Conservation (phyloP, 1,284 basidiomycete genomes). For the Clitocybe nebularis region DNA sequence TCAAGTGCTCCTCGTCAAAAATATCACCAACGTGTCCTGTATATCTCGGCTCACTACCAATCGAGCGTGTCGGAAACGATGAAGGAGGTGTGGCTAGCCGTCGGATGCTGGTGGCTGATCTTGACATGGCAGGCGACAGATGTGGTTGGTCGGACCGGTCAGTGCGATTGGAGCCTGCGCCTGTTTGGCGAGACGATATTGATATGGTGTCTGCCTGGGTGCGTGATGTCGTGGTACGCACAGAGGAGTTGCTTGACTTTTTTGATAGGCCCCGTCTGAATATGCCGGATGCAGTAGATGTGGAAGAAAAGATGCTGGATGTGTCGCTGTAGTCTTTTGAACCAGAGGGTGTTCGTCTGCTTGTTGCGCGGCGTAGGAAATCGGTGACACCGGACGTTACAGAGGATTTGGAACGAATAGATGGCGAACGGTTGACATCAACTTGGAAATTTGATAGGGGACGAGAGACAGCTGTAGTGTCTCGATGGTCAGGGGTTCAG, state of each 20-base stretch:
- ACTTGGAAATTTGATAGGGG: constrained; percentile 49
- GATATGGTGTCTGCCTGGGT: constrained; percentile 38
- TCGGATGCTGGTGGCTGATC: constrained; percentile 36
- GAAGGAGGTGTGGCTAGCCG: constrained; percentile 50
- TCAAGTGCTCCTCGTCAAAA: constrained; percentile 49
- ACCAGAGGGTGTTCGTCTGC: constrained; percentile 40
- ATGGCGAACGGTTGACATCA: constrained; percentile 49
- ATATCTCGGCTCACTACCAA: constrained; percentile 32
- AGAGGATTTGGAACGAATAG: constrained; percentile 58
- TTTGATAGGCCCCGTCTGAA: constrained; percentile 40
- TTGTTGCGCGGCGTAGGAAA: constrained; percentile 53
- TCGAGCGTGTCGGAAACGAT: constrained; percentile 42
- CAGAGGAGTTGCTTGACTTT: constrained; percentile 47
- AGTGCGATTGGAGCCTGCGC: constrained; percentile 24
- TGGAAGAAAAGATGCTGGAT: constrained; percentile 49
- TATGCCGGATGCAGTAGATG: constrained; percentile 41
- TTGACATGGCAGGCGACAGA: constrained; percentile 23
- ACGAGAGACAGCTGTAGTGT: constrained; percentile 30
- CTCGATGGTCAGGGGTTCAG: no score
- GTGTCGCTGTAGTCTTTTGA: constrained; percentile 47
- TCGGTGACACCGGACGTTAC: constrained; percentile 56
- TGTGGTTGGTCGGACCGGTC: constrained; percentile 22
- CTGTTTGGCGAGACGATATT: constrained; percentile 34
- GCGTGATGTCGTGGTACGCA: constrained; percentile 39
- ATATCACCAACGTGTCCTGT: constrained; percentile 36